These are phyloP conservation scores for Rubia tinctorum DNA, from an alignment of 305 asterid genomes.

Conservation along the genomic window DNA sequence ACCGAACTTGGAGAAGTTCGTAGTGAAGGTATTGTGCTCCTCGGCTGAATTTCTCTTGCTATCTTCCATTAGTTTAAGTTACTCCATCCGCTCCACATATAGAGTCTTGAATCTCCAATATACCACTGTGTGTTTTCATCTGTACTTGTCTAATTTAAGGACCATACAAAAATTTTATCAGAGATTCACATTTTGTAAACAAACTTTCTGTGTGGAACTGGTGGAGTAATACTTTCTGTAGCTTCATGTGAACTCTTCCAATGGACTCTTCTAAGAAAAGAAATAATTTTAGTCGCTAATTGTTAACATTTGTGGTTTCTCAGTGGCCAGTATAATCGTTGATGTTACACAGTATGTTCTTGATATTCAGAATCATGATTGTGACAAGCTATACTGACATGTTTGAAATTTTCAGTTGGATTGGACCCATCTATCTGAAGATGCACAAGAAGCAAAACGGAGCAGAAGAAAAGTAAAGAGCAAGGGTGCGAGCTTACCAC, in stretches of 20 bases:
- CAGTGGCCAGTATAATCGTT: neutral
- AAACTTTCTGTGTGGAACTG: no score
- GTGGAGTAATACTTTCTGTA: no score
- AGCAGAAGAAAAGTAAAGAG: neutral
- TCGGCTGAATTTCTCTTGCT: neutral
- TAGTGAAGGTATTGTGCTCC: neutral
- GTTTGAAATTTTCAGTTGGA: neutral
- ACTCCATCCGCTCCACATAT: neutral
- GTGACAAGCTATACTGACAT: neutral
- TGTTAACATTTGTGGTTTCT: neutral
- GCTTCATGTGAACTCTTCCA: no score
- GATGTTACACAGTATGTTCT: neutral
- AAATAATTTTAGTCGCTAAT: no score
- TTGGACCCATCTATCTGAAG: neutral
- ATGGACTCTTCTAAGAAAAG: no score
- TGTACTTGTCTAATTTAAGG: no score
- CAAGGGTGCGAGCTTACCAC: neutral
- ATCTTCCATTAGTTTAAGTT: neutral
- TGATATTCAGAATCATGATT: neutral
- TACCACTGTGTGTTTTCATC: no score
- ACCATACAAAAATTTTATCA: no score
- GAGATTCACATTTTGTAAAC: no score
- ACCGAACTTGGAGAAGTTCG: slow-evolving; percentile 9
- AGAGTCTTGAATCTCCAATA: no score
- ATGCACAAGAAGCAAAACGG: neutral